Evolutionary conservation across 352 stramenopile genomes (phyloP).

Genomic region (Halophytophthora batemanensis): DNA sequence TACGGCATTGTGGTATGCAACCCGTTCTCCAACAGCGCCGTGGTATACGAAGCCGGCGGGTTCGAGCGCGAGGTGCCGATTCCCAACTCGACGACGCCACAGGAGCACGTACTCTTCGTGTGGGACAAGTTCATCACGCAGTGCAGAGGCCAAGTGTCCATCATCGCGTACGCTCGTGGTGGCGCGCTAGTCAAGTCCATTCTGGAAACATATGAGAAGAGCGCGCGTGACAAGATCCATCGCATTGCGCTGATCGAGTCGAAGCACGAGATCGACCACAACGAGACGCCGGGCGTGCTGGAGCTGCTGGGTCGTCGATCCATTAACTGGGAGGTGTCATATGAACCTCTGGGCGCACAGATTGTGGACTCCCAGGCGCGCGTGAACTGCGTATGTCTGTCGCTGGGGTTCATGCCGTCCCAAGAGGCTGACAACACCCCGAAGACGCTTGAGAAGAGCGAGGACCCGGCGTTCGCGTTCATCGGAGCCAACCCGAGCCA

Average conservation of each 20-base stretch:
- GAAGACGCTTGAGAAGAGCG: constrained; percentile 54
- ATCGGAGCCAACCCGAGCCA: constrained; percentile 70
- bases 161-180: constrained; percentile 72
- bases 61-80: constrained; percentile 79
- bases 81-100: constrained; percentile 67
- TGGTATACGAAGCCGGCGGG: constrained; percentile 78
- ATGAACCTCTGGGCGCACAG: constrained; percentile 62
- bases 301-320: constrained; percentile 59
- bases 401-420: constrained; percentile 50
- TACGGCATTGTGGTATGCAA: constrained; percentile 83
- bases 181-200: constrained; percentile 73
- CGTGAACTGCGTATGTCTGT: constrained; percentile 73
- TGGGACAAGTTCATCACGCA: constrained; percentile 81
- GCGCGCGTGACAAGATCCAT: constrained; percentile 59
- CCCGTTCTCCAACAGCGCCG: constrained; percentile 76
- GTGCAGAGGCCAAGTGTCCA: constrained; percentile 79
- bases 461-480: constrained; percentile 82
- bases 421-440: constrained; percentile 79
- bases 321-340: constrained; percentile 83
- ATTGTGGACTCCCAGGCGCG: constrained; percentile 74
- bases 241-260: constrained; percentile 83
- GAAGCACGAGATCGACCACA: constrained; percentile 61
- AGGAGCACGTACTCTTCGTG: constrained; percentile 78
- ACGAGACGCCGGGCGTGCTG: constrained; percentile 69
- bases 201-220: constrained; percentile 64